Base-by-base conservation (phyloP, 2,329 filamentous ascomycete species). In the Ophiocordyceps camponoti-saundersi region DNA sequence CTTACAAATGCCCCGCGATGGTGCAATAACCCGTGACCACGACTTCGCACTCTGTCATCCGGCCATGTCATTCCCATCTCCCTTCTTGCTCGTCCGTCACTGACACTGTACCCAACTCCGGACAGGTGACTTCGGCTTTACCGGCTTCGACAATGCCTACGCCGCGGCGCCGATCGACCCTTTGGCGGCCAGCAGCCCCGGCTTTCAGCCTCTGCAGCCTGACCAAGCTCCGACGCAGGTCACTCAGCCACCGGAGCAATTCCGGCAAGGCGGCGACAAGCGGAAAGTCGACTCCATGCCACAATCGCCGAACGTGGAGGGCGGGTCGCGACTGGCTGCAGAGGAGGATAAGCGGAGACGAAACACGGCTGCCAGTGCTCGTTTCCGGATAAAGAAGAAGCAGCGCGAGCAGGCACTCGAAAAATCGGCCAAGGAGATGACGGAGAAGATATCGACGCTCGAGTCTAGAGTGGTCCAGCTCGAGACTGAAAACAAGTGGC, bases 331-430 rank as follows among this genome's bases (percentile, higher is more conserved):
- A 39, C 54, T 79, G 6, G 82, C 82, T 13, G 86, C 86, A 21
- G 87, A 94, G 63, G 87, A 94, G 65, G 87, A 94, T 62, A 93
- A 93, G 68, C 82, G 87, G 45, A 79, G 86, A 49, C 80, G 87
- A 52, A 94, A 94, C 67, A 93, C 88, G 2, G 87, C 87, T 30
- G 87, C 87, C 47, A 88, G 82, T 53, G 87, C 87, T 18, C 82
- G 87, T 45, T 94, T 94, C 73, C 82, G 87, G 49, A 79, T 92
- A 61, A 94, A 94, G 79, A 94, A 94, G 81, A 94, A 94, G 77
- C 85, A 92, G 67, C 82, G 87, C 45, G 87, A 94, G 69, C 84
- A 89, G 63, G 82, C 85, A 10, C 77, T 93, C 46, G 85, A 90
- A 64, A 79, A 79, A 57, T 82, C 79, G 3, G 81, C 86, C 56